A percentile compares a stretch with the other conserved stretches of the same genome.
phyloP scores from a whole-genome alignment of 2,329 filamentous ascomycete genomes.

The Lecanicillium sp. region DNA sequence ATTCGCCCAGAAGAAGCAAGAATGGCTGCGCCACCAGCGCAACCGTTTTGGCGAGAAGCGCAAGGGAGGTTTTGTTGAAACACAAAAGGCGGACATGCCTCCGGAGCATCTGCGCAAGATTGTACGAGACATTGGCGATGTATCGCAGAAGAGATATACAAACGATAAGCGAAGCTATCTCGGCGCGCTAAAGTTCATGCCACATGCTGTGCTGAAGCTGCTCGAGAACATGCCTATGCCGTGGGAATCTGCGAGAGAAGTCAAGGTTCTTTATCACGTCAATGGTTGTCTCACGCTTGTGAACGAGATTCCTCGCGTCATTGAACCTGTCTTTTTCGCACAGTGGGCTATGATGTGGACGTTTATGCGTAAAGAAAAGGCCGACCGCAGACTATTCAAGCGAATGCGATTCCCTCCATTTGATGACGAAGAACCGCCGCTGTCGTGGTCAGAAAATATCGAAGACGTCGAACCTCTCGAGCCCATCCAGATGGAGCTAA shows the following conservation, averaged over 20 bases:
- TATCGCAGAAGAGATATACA: conserved; percentile 98
- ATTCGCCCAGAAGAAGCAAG: conserved; percentile 97
- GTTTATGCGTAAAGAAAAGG: conserved; percentile 96
- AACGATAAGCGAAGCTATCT: conserved; percentile 97
- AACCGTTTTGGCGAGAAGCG: conserved; percentile 96
- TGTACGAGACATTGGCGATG: conserved; percentile 95
- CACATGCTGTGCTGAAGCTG: conserved; percentile 92
- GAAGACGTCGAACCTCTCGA: conserved; percentile 96
- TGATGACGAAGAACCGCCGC: conserved; percentile 93
- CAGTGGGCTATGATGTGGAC: conserved; percentile 99
- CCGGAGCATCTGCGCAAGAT: conserved; percentile 98
- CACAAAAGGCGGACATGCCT: conserved; percentile 97
- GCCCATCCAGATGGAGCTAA: conserved; percentile 96
- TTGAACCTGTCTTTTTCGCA: conserved; percentile 94
- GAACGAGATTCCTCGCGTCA: conserved; percentile 92
- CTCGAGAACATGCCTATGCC: conserved; percentile 99
- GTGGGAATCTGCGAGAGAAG: conserved; percentile 92
- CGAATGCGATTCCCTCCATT: conserved; percentile 98
- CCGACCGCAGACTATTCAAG: conserved; percentile 92
- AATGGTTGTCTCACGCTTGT: conserved; percentile 96
- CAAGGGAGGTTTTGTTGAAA: conserved; percentile 93
- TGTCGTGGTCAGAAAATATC: conserved; percentile 98
- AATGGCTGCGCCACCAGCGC: conserved; percentile 89
- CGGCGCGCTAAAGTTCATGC: conserved; percentile 98
- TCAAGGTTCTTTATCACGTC: conserved; percentile 96